Conservation (phyloP, 257 asterid species). For the Solanum verrucosum region DNA sequence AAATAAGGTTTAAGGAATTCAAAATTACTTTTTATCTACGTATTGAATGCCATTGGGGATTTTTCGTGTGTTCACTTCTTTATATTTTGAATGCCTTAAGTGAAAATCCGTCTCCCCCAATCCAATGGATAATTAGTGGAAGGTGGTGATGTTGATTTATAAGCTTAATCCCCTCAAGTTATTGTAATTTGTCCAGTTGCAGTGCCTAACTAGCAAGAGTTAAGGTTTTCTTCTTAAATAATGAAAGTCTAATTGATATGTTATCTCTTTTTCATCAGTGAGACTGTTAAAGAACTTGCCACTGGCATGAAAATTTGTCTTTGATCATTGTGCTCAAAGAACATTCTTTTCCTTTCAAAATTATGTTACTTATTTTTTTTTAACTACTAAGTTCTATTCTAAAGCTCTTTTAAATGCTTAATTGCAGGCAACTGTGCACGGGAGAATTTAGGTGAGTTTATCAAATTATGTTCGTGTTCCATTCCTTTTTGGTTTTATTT, state of each 20-base stretch:
- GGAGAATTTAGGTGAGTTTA: conserved; percentile 71
- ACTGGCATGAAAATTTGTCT: neutral
- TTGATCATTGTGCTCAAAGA: neutral
- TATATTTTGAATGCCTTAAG: neutral
- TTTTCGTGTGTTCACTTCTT: neutral
- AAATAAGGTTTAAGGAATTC: neutral
- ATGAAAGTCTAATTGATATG: neutral
- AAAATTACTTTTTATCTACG: too few relatives aligned
- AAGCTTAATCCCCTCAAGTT: neutral
- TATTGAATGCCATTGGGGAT: neutral
- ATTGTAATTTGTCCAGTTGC: neutral
- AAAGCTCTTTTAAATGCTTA: conserved; percentile 1
- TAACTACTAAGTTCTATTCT: neutral
- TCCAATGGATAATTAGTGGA: neutral
- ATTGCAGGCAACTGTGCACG: conserved; percentile 78
- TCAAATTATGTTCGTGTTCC: neutral
- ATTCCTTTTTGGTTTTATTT: neutral
- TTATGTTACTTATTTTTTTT: neutral
- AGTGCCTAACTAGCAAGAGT: neutral
- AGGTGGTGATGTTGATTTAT: neutral
- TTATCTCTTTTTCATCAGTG: neutral
- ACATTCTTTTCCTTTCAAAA: neutral
- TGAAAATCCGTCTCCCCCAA: neutral
- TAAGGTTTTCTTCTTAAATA: neutral
- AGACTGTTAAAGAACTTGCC: neutral